Conservation (phyloP, 768 basidiomycete species). For the Pulveroboletus sp. region DNA sequence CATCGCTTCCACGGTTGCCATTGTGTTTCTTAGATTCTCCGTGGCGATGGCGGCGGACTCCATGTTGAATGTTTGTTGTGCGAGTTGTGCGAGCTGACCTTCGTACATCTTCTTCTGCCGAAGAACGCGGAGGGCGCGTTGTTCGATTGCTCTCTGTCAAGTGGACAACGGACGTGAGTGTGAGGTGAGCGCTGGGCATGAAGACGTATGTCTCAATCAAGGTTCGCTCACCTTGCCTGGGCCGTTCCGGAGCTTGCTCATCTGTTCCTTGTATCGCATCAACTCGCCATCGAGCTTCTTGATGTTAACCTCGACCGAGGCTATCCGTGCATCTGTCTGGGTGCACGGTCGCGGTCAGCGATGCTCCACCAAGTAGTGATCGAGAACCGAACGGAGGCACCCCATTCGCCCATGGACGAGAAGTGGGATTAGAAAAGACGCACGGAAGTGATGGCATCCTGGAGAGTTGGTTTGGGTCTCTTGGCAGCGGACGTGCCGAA, state of each 20-base stretch:
- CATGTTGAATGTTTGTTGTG: conserved; percentile 98
- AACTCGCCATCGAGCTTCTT: conserved; percentile 95
- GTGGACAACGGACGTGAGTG: not conserved
- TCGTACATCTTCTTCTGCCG: conserved; percentile 98
- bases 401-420: too few relatives aligned
- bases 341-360: not conserved
- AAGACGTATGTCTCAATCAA: not conserved
- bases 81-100: conserved; percentile 79
- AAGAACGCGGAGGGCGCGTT: conserved; percentile 87
- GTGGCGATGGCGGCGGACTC: conserved; percentile 92
- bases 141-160: conserved; percentile 78
- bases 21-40: conserved; percentile 97
- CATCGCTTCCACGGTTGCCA: conserved; percentile 99
- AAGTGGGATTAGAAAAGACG: conserved; percentile 23
- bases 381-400: not conserved
- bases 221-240: conserved; percentile 78
- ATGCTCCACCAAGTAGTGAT: not conserved
- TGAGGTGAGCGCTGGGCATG: not conserved
- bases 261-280: conserved; percentile 88
- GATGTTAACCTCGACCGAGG: conserved; percentile 92
- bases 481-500: conserved; percentile 70
- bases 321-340: conserved; percentile 83
- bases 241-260: conserved; percentile 88
- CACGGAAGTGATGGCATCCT: conserved; percentile 91
- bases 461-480: conserved; percentile 81